These are phyloP conservation scores for Stephania cephalantha DNA, from an alignment of 164 flowering plant genomes.

Conservation along the genomic window DNA sequence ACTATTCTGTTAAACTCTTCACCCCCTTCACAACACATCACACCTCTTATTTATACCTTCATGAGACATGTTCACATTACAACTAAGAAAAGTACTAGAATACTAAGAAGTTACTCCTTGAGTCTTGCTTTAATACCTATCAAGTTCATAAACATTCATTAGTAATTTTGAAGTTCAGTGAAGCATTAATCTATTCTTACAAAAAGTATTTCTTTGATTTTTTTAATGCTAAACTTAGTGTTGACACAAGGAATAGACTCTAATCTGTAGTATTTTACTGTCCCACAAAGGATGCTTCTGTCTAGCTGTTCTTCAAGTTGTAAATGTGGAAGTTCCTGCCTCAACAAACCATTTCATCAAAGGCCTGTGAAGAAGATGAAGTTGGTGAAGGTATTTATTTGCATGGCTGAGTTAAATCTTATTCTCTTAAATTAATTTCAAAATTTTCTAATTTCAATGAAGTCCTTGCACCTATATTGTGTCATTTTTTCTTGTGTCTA, in stretches of 20 bases:
- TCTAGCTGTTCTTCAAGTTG: conserved; percentile 91
- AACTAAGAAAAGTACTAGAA: too few species aligned
- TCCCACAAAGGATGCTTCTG: conserved; percentile 67
- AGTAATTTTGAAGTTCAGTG: neutral
- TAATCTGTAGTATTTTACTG: conserved; percentile 2
- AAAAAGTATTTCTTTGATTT: neutral
- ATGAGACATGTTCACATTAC: too few species aligned
- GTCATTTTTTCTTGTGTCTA: too few species aligned
- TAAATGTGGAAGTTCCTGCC: conserved; percentile 75
- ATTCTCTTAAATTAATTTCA: neutral
- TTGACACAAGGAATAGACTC: neutral
- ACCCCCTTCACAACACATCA: too few species aligned
- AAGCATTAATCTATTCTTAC: neutral
- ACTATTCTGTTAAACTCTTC: too few species aligned
- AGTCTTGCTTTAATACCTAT: too few species aligned
- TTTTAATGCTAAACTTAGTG: neutral
- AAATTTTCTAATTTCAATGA: too few species aligned
- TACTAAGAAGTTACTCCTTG: too few species aligned
- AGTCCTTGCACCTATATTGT: too few species aligned
- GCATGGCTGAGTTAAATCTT: neutral
- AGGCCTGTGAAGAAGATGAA: conserved; percentile 88
- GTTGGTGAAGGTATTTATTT: conserved; percentile 58
- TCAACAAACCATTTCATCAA: conserved; percentile 84
- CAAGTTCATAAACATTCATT: too few species aligned
- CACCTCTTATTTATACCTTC: too few species aligned